phyloP scores from a whole-genome alignment of 208 protist genomes.

The Tritrichomonas foetus region DNA sequence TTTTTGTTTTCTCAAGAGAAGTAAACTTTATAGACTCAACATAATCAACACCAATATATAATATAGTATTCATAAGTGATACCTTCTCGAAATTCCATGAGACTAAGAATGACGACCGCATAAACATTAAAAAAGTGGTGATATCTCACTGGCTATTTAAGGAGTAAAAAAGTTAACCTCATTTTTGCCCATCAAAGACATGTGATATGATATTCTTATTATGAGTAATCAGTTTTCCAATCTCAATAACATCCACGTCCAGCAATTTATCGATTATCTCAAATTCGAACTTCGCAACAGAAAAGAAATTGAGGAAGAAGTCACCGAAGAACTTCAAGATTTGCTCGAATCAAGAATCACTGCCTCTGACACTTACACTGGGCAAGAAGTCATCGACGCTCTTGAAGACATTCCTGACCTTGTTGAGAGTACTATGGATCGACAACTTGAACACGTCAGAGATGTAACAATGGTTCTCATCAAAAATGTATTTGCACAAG shows the following conservation, averaged over 20 bases:
- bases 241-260: background rate
- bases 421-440: background rate
- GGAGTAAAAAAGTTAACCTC: too few species aligned
- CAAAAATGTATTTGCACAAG: background rate
- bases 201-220: too few species aligned
- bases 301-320: background rate
- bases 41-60: too few species aligned
- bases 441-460: conserved; percentile 27
- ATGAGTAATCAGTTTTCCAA: background rate
- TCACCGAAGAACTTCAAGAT: conserved; percentile 6
- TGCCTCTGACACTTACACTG: background rate
- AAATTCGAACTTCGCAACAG: background rate
- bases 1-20: too few species aligned
- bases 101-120: too few species aligned
- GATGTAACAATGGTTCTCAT: background rate
- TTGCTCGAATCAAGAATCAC: background rate
- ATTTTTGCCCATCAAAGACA: too few species aligned
- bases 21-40: too few species aligned
- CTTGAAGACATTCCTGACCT: conserved; percentile 4
- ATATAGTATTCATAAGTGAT: too few species aligned
- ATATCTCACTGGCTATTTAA: too few species aligned
- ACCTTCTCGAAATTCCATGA: too few species aligned
- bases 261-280: conserved; percentile 5
- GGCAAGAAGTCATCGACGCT: conserved; percentile 12
- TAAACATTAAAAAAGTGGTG: too few species aligned